Percentiles rank a stretch among this genome's conserved stretches.
These are phyloP conservation scores for Carex kokanica DNA, from an alignment of 176 grass and related monocot genomes.

Conservation along the genomic window DNA sequence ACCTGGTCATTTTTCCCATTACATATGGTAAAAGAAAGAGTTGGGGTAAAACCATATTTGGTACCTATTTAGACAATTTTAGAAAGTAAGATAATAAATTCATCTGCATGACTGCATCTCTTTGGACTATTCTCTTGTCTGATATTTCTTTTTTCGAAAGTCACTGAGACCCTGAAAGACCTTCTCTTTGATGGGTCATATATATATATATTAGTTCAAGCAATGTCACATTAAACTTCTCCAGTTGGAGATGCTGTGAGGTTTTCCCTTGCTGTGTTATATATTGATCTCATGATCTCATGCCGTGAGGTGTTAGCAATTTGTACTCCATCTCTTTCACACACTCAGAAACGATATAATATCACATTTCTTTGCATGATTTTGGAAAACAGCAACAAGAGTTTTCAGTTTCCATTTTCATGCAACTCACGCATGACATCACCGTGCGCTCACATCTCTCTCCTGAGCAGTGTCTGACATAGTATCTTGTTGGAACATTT, in stretches of 20 bases:
- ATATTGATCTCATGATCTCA: conserved; percentile 1
- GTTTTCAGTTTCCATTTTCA: conserved; percentile 25
- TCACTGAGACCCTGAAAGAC: not conserved
- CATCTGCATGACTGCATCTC: conserved; percentile 10
- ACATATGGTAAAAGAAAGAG: not conserved
- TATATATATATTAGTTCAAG: not conserved
- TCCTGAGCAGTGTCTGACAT: not conserved
- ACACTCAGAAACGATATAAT: not conserved
- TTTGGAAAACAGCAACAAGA: conserved; percentile 19
- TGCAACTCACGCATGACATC: conserved; percentile 9
- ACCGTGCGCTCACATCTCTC: conserved; percentile 7
- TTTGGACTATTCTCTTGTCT: conserved; percentile 27
- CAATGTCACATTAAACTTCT: not conserved
- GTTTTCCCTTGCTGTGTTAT: conserved; percentile 22
- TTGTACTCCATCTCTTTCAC: not conserved
- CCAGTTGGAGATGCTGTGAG: conserved; percentile 9
- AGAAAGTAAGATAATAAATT: conserved; percentile 9
- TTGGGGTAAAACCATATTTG: not conserved
- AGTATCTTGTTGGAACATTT: conserved; percentile 17
- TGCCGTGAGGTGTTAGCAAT: too few relatives aligned
- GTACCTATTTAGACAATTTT: not conserved
- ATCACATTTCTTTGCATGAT: conserved; percentile 23
- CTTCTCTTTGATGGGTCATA: not conserved
- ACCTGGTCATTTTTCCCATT: not conserved
- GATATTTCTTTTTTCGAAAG: not conserved